Percentiles rank a stretch among this genome's conserved stretches.
phyloP scores from a whole-genome alignment of 1,284 basidiomycete species.

The Heterobasidion occidentale region DNA sequence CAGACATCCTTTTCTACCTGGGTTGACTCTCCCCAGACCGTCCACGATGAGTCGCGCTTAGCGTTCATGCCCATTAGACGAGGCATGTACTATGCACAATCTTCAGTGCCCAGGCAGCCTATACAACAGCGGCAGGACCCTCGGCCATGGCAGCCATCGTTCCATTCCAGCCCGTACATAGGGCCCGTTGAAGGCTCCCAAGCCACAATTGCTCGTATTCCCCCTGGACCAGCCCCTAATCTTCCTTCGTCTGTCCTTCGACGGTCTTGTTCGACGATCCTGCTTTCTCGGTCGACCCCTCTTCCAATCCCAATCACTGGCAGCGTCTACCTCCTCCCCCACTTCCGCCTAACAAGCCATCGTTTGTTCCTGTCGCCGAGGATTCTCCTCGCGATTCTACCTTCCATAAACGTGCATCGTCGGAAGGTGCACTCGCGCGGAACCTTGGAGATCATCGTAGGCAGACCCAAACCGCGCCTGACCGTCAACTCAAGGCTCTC shows the following conservation, averaged over 20 bases:
- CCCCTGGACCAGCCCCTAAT: conserved; percentile 7
- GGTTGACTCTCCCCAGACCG: conserved; percentile 3
- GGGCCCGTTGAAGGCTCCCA: not conserved
- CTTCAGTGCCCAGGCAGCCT: not conserved
- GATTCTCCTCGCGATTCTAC: not conserved
- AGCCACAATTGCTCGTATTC: conserved; percentile 4
- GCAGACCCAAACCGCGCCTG: not conserved
- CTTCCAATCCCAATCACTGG: conserved; percentile 22
- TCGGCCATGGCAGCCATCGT: conserved; percentile 7
- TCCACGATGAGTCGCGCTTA: conserved; percentile 6
- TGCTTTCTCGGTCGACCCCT: conserved; percentile 28
- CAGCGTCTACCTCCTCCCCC: conserved; percentile 4
- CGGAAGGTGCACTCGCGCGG: not conserved
- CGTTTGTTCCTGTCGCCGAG: not conserved
- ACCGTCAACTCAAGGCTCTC: not conserved
- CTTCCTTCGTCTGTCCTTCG: conserved; percentile 7
- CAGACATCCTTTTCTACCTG: conserved; percentile 4
- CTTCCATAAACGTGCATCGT: not conserved
- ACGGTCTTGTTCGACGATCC: conserved; percentile 20
- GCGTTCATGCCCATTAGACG: conserved; percentile 9
- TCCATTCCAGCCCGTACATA: conserved; percentile 5
- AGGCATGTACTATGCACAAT: not conserved
- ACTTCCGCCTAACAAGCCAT: not conserved
- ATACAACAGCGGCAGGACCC: not conserved
- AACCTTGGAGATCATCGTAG: not conserved